Conservation (phyloP, 371 early-diverging fungal species). For the Rhizopus arrhizus region DNA sequence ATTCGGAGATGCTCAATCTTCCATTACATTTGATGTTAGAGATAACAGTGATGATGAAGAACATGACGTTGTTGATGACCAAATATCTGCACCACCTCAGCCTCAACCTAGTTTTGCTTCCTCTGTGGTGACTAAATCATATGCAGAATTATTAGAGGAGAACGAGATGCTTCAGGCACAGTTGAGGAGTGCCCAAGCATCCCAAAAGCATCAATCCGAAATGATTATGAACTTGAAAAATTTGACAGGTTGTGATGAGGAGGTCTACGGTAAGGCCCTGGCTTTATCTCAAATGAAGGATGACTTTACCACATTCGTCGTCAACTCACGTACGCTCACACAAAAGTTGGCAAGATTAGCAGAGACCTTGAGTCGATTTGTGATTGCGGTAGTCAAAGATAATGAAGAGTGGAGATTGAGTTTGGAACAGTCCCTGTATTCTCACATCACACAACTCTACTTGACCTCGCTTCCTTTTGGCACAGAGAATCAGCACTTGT, state of each 20-base stretch:
- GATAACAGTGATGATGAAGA: conserved; percentile 35
- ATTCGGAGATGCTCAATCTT: conserved; percentile 56
- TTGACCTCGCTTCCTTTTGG: conserved; percentile 51
- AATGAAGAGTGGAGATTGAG: conserved; percentile 14
- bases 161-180: conserved; percentile 48
- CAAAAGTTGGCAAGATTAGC: conserved; percentile 42
- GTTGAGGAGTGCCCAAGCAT: conserved; percentile 39
- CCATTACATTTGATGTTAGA: conserved; percentile 39
- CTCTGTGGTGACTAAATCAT: conserved; percentile 36
- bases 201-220: conserved; percentile 49
- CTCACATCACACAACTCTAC: conserved; percentile 37
- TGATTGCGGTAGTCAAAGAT: conserved; percentile 22
- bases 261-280: conserved; percentile 38
- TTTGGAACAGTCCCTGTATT: conserved; percentile 41
- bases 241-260: conserved; percentile 41
- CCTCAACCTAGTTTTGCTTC: conserved; percentile 56
- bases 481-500: conserved; percentile 48
- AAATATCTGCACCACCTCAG: conserved; percentile 55
- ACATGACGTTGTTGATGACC: conserved; percentile 44
- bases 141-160: conserved; percentile 53
- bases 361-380: conserved; percentile 40
- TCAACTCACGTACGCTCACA: conserved; percentile 42
- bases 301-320: conserved; percentile 17
- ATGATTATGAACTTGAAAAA: conserved; percentile 43
- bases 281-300: conserved; percentile 34